Percentiles rank a stretch among this genome's conserved stretches.
These are phyloP conservation scores for Westerdykella sp. DNA, from an alignment of 2,329 filamentous ascomycete species.

Conservation along the genomic window DNA sequence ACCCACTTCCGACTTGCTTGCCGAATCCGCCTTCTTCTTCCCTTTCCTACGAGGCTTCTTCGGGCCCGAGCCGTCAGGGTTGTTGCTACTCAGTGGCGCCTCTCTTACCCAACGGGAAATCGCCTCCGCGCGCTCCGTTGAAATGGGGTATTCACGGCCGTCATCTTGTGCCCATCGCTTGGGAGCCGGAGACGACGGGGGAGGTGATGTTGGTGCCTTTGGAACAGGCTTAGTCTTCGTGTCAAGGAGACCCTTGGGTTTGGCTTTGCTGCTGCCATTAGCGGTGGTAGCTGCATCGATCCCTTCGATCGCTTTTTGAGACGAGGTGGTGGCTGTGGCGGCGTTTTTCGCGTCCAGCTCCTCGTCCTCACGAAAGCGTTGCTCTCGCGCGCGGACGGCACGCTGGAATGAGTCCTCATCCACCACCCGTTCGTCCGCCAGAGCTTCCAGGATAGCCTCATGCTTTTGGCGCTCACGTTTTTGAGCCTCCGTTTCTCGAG, in stretches of 20 bases:
- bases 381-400: slow-evolving; percentile 56
- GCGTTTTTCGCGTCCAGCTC: slow-evolving; percentile 27
- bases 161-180: slow-evolving; percentile 61
- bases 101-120: slow-evolving; percentile 63
- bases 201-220: slow-evolving; percentile 1
- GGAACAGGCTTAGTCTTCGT: background rate
- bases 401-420: slow-evolving; percentile 61
- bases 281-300: slow-evolving; percentile 1
- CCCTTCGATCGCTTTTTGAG: background rate
- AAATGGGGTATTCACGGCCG: slow-evolving; percentile 62
- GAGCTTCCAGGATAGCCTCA: slow-evolving; percentile 60
- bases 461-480: slow-evolving; percentile 56
- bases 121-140: slow-evolving; percentile 62
- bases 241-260: background rate
- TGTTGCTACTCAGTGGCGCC: slow-evolving; percentile 31
- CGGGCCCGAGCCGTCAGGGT: slow-evolving; percentile 28
- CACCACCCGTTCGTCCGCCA: slow-evolving; percentile 61
- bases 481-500: slow-evolving; percentile 46
- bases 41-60: slow-evolving; percentile 30
- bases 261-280: background rate
- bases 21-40: slow-evolving; percentile 12
- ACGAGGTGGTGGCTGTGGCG: background rate
- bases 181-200: slow-evolving; percentile 18
- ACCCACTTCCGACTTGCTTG: background rate
- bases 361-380: slow-evolving; percentile 52